Evolutionary conservation across 495 filamentous ascomycete genomes (phyloP).

Genomic region (Clohesyomyces aquaticus): DNA sequence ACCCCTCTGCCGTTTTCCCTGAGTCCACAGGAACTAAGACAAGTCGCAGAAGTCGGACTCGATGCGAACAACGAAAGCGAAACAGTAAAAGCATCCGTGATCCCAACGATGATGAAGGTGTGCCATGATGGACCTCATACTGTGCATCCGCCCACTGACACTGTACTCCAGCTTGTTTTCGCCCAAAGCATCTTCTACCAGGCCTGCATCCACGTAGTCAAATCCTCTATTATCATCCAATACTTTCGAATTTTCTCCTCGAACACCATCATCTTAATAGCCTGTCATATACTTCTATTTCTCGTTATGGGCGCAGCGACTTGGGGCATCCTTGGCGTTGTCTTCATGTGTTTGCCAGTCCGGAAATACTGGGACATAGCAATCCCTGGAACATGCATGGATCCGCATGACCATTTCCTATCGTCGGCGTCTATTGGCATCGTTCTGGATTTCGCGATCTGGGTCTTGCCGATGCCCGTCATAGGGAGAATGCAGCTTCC

Average conservation of each 20-base stretch:
- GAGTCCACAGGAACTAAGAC: neutral
- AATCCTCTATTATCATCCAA: constrained; percentile 45
- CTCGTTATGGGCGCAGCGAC: constrained; percentile 24
- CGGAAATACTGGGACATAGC: constrained; percentile 42
- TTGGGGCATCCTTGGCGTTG: constrained; percentile 44
- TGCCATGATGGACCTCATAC: neutral
- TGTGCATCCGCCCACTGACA: neutral
- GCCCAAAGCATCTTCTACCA: constrained; percentile 42
- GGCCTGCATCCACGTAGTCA: constrained; percentile 41
- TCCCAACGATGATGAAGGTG: constrained; percentile 27
- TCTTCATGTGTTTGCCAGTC: constrained; percentile 42
- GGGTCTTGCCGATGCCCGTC: constrained; percentile 44
- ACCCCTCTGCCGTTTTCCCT: neutral
- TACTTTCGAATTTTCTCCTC: constrained; percentile 43
- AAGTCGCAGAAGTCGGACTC: constrained; percentile 1
- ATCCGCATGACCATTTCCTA: constrained; percentile 38
- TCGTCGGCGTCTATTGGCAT: constrained; percentile 40
- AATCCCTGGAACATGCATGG: constrained; percentile 38
- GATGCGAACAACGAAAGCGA: constrained; percentile 3
- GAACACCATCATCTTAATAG: neutral
- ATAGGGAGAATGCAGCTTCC: constrained; percentile 39
- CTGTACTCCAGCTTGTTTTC: constrained; percentile 37
- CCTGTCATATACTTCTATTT: constrained; percentile 38
- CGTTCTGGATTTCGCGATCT: constrained; percentile 39
- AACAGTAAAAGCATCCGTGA: neutral